Base-by-base conservation (phyloP, 129 eudicot genomes). In the Flaveria ramosissima region DNA sequence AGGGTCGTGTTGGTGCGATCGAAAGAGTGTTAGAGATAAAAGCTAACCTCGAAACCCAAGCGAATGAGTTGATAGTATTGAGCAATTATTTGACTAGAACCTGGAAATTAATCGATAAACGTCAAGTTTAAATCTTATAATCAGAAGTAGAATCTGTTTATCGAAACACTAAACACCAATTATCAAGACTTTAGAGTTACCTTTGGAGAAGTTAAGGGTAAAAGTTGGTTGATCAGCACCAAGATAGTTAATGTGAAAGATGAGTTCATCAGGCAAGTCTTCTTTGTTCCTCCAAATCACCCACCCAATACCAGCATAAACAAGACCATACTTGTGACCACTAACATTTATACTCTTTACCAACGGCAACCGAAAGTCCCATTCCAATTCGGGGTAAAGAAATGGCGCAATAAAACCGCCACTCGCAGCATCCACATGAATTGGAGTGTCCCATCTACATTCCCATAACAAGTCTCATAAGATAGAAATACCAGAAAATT, bases 161-260 rank as follows among this genome's bases (percentile, higher is more conserved):
- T 60, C 17, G 0, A 57, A 60, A 60, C 67, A 12, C 3, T 14
- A 30, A 30, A 6, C 15, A 13, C 66, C 17, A 19, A 39, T 13
- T 6, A 43, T 4, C 27, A 27, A 27, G 21, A 23, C 46, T 67
- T 21, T 51, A n/a, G 7, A 26, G 2, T 70, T 81, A 91, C 97
- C 97, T 80, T 92, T 92, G 17, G 97, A 92, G 86, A 92, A 92
- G 73, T 92, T 92, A 77, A 92, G 95, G 53, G 97, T 92, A 85
- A 92, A 92, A 59, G 97, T 92, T 51, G 97, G 97, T 69, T 92
- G 97, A 87, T 92, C 95, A 62, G 97, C 85, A 57, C 97, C 97
- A 69, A 92, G 96, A 79, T 92, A 92, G 85, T 92, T 92, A 8
- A 92, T 92, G 56, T 92, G 97, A 73, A 92, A 92, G 80, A 92